Evolutionary conservation across 352 stramenopile genomes (phyloP).

Genomic region (Aphanomyces invadans): DNA sequence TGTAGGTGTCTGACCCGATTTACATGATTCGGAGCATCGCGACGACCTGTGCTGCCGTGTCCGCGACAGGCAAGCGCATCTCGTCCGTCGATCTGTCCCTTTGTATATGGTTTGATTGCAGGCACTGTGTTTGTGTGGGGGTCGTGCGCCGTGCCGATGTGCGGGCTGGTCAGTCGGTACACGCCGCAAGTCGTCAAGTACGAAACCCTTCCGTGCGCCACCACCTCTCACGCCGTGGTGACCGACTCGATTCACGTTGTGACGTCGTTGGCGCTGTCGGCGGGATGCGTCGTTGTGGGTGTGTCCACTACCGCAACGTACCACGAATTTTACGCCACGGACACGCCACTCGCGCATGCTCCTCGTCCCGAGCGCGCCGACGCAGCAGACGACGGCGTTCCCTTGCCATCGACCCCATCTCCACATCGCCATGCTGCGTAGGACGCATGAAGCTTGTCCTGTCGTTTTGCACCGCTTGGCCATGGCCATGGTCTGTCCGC

Average conservation of each 20-base stretch:
- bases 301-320: background rate
- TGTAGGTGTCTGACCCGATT: background rate
- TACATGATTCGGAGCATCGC: slow-evolving; percentile 12
- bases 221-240: background rate
- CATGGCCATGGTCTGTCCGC: too few relatives aligned
- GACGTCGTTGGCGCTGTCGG: background rate
- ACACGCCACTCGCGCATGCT: too few relatives aligned
- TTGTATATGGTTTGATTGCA: background rate
- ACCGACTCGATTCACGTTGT: background rate
- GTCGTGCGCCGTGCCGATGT: slow-evolving; percentile 3
- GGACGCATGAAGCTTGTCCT: too few relatives aligned
- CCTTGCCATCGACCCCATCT: too few relatives aligned
- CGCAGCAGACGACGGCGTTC: background rate
- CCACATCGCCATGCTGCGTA: too few relatives aligned
- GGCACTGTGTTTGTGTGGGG: slow-evolving; percentile 14
- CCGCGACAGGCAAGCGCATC: background rate
- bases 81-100: background rate
- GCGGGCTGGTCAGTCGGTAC: slow-evolving; percentile 1
- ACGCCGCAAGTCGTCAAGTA: background rate
- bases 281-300: slow-evolving; percentile 1
- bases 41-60: slow-evolving; percentile 2
- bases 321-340: background rate
- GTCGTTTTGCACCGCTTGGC: too few relatives aligned
- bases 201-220: background rate
- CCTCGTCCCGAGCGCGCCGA: too few relatives aligned